Evolutionary conservation across 257 asterid genomes (phyloP), one percentile per base, ranked within the genome.

Genomic region (Henckelia pumila): DNA sequence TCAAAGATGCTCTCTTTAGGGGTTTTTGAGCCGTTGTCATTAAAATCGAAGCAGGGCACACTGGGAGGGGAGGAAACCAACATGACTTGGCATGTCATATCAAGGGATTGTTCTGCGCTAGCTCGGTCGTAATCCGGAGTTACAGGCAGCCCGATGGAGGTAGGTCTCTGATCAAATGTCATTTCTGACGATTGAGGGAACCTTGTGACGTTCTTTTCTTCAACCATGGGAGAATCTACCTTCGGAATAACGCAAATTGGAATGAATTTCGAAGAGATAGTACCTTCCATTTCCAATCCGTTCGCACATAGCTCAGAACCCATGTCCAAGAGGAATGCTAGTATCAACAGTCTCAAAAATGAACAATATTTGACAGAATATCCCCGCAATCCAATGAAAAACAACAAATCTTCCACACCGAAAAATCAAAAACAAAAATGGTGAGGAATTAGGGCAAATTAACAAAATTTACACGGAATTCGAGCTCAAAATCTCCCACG

Each of bases 121-220:
- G 76, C 80, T 56, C 69, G 66, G 24, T 59, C 66, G 56, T 72
- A 73, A 73, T 80, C 87, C 22, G 89, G 84, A 58, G 87, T 83
- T 21, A 59, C 67, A 9, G 89, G 83, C 67, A 61, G 44, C 53
- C 50, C 53, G 4, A 16, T 16, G 16, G 20, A 47, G 4, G 19
- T 47, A 16, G 8, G 53, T 47, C 21, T 47, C 53, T 47, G 53
- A 47, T 47, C 20, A 16, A 14, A 47, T 47, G 20, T 16, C 53
- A 16, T 14, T 4, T 4, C 16, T 16, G 20, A 16, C 8, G 21
- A 14, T 16, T 47, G 19, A 14, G 53, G 20, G 20, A 47, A 47
- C 8, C 20, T 47, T 4, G 20, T 14, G 2, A 16, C 53, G 0
- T 4, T 16, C 53, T 47, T 47, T 4, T 40, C 50, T 40, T 10